phyloP scores from a whole-genome alignment of 2,329 filamentous ascomycete species.

The Coniella lustricola region DNA sequence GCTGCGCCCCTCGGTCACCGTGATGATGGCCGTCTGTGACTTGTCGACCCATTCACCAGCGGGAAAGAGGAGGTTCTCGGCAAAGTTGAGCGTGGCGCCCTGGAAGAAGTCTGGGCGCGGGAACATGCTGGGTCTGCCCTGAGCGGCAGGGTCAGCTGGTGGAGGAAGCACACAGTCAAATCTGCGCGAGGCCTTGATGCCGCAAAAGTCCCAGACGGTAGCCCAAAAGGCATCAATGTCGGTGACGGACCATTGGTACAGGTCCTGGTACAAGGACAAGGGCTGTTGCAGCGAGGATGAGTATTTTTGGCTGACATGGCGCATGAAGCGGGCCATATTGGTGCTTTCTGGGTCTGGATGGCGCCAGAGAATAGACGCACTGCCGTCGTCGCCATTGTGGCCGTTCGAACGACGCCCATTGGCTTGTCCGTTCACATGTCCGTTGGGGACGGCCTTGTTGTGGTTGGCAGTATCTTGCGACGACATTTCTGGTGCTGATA shows the following conservation, averaged over 20 bases:
- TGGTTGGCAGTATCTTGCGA: not conserved
- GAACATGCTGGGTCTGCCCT: conserved; percentile 54
- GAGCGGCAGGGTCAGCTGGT: not conserved
- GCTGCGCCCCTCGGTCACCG: conserved; percentile 65
- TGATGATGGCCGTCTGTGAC: conserved; percentile 64
- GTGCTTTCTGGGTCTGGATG: conserved; percentile 62
- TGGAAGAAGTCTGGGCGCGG: conserved; percentile 82
- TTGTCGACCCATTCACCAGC: conserved; percentile 47
- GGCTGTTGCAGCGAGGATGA: conserved; percentile 29
- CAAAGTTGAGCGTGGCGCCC: conserved; percentile 78
- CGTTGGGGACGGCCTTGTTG: no score
- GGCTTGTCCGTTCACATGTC: no score
- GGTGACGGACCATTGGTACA: conserved; percentile 80
- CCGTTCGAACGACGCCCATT: no score
- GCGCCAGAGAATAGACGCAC: conserved; percentile 50
- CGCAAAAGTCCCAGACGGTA: conserved; percentile 76
- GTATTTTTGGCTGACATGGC: conserved; percentile 59
- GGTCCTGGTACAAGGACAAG: conserved; percentile 61
- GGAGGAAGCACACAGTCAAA: conserved; percentile 49
- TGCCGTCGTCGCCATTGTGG: conserved; percentile 28
- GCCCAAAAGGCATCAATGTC: conserved; percentile 75
- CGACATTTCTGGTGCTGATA: not conserved
- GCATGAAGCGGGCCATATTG: conserved; percentile 65
- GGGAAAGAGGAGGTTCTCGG: conserved; percentile 88
- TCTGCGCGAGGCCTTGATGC: conserved; percentile 59